These are phyloP conservation scores for Quercus dentata DNA, from an alignment of 306 rosid genomes.

Conservation along the genomic window DNA sequence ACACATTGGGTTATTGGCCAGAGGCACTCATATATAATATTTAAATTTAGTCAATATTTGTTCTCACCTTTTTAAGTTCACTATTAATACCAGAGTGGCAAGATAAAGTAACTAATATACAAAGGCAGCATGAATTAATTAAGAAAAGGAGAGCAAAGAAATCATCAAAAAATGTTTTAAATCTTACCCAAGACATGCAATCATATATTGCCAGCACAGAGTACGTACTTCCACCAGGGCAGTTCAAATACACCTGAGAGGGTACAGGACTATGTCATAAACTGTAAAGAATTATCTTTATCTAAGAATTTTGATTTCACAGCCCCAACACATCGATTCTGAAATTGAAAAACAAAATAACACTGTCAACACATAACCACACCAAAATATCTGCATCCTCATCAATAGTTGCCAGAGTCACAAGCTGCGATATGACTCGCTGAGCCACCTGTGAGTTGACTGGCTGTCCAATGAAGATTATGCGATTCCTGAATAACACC, in stretches of 20 bases:
- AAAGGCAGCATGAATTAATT: neutral
- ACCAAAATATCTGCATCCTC: constrained; percentile 83
- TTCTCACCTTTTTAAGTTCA: neutral
- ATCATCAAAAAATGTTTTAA: neutral
- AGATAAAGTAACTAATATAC: neutral
- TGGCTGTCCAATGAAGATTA: constrained; percentile 93
- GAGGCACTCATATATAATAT: neutral
- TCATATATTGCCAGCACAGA: constrained; percentile 93
- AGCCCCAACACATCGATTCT: constrained; percentile 13
- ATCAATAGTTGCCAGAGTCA: constrained; percentile 86
- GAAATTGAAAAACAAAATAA: neutral
- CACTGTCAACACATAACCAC: constrained; percentile 19
- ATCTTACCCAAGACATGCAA: constrained; percentile 99
- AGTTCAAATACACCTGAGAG: constrained; percentile 79
- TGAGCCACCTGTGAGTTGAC: constrained; percentile 82
- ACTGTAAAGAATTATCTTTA: neutral
- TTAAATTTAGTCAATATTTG: neutral
- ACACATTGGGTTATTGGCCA: too few species aligned
- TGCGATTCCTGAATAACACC: constrained; percentile 85
- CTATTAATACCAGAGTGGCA: neutral
- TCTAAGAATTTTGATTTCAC: neutral
- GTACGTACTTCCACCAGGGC: constrained; percentile 96
- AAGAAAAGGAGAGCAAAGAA: neutral
- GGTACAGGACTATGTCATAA: constrained; percentile 16
- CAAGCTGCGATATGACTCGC: constrained; percentile 92